Percentiles rank a stretch among this genome's conserved stretches.
Conservation (phyloP, 2,329 filamentous ascomycete species). For the Trichothecium sympodiale region DNA sequence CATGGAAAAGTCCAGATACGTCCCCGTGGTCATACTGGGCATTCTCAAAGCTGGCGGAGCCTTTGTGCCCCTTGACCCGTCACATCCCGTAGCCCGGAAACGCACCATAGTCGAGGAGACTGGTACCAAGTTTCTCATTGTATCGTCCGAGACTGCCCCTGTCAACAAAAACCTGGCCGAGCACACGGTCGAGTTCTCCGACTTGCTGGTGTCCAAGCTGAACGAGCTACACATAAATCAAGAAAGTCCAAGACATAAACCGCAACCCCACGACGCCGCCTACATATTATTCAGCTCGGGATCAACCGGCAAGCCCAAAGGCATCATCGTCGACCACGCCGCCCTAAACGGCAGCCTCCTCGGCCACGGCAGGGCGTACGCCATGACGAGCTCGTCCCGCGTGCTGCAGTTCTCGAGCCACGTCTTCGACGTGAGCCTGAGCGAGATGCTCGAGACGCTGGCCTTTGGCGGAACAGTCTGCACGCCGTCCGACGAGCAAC, state of each 20-base stretch:
- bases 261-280: conserved; percentile 4
- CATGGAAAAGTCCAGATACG: conserved; percentile 18
- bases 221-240: background rate
- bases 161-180: background rate
- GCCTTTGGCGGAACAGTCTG: conserved; percentile 10
- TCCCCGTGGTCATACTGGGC: conserved; percentile 14
- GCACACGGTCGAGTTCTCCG: background rate
- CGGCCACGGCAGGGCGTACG: background rate
- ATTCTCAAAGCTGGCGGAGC: conserved; percentile 3
- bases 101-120: conserved; percentile 5
- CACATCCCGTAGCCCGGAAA: conserved; percentile 7
- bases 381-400: conserved; percentile 2
- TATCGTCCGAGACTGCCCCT: background rate
- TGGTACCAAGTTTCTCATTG: conserved; percentile 8
- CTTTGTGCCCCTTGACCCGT: conserved; percentile 11
- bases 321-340: background rate
- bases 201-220: background rate
- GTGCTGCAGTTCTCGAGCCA: conserved; percentile 37
- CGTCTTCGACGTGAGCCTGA: conserved; percentile 33
- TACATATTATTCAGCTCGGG: conserved; percentile 13
- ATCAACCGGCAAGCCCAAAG: conserved; percentile 12
- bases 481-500: conserved; percentile 5
- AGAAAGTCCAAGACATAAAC: background rate
- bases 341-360: conserved; percentile 8
- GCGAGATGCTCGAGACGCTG: conserved; percentile 22